Base-by-base conservation (phyloP, 2,329 filamentous ascomycete species). In the Xylariomycetidae sp. region DNA sequence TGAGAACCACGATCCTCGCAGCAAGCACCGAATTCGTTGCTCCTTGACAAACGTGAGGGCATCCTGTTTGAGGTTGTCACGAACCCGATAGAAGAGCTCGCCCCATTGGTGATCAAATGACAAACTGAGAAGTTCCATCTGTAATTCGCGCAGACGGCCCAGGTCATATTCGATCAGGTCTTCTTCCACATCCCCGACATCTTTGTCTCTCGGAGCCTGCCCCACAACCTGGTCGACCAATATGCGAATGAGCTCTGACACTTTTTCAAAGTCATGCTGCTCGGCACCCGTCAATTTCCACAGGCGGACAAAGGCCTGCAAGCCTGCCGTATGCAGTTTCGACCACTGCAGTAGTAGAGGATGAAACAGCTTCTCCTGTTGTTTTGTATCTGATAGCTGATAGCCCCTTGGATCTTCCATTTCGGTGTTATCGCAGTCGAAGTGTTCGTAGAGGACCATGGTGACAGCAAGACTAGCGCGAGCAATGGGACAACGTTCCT, bases 71-170 rank as follows among this genome's bases (percentile, higher is more conserved):
- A 97, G 72, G 58, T 94, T 88, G 34, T 96, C 88, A 20, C 88
- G 83, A n/a, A 95, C 86, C 61, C 92, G 87, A 44, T 77, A 77
- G 17, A 98, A 70, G 61, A 97, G 88, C 42, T 85, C 78, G 10
- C 89, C 89, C 92, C 92, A 98, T 30, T 85, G 85, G 56, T 94
- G 87, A 57, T 97, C 90, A 54, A 97, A 97, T 0, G 88, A 86
- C 44, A 92, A 69, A 56, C 94, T 87, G 4, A 97, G 69, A 9
- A 96, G 71, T 48, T 94, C 85, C 88, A 97, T 96, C 61, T 98
- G 92, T 34, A 95, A 68, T 53, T 88, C 81, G 32, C 92, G 78
- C 34, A 97, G 69, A 25, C 80, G 77, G 27, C 73, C 68, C 48
- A 88, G 84, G 46, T 95, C 88, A 54, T 88, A 90, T 48, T 89